phyloP scores from a whole-genome alignment of 108 stramenopile genomes.

The Schizochytrium sp. region DNA sequence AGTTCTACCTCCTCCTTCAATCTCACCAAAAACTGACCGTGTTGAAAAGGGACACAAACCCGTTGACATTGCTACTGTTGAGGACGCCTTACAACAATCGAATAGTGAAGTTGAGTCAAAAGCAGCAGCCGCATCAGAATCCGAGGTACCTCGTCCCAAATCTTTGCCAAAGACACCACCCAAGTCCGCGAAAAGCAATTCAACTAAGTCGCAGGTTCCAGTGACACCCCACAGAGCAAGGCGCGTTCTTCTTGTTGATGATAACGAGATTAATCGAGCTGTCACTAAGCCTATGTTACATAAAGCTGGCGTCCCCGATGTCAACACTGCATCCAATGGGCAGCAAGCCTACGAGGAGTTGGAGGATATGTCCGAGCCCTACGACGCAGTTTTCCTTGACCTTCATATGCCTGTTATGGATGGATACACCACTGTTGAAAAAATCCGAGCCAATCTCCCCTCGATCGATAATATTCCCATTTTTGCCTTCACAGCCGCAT shows the following conservation, averaged over 20 bases:
- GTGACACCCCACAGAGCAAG: background rate
- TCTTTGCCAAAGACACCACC: too few species aligned
- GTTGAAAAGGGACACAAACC: background rate
- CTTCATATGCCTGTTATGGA: constrained; percentile 63
- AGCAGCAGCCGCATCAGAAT: too few species aligned
- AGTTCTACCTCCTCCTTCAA: constrained; percentile 21
- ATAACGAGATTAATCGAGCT: constrained; percentile 38
- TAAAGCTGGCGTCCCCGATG: background rate
- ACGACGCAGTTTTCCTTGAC: constrained; percentile 59
- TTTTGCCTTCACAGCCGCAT: constrained; percentile 53
- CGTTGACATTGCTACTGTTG: too few species aligned
- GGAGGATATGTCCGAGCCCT: background rate
- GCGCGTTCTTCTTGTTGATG: constrained; percentile 27
- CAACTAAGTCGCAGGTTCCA: background rate
- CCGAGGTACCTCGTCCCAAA: too few species aligned
- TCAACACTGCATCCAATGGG: background rate
- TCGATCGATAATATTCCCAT: constrained; percentile 11
- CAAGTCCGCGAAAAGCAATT: too few species aligned
- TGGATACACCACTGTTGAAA: background rate
- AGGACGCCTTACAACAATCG: too few species aligned
- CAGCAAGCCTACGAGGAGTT: constrained; percentile 31
- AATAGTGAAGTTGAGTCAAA: too few species aligned
- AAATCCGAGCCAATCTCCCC: background rate
- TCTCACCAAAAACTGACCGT: background rate
- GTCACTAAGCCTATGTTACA: constrained; percentile 33